Evolutionary conservation across 805 yeast species (phyloP).

Genomic region (Saccharomycodes ludwigii): DNA sequence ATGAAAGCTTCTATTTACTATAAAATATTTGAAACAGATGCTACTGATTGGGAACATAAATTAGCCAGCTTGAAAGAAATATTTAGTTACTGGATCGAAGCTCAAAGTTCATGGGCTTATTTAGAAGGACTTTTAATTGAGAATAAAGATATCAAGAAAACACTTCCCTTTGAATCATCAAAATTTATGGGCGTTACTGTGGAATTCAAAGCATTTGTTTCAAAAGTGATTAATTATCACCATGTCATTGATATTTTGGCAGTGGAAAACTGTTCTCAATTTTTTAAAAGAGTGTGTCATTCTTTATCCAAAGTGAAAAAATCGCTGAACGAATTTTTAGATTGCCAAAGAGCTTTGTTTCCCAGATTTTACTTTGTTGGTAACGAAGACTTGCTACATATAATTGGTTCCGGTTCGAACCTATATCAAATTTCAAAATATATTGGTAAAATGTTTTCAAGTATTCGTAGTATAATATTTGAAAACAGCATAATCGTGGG

Average conservation of each 20-base stretch:
- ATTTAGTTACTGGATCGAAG: conserved; percentile 66
- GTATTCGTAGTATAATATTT: conserved; percentile 33
- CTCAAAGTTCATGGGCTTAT: conserved; percentile 83
- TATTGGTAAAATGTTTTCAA: conserved; percentile 60
- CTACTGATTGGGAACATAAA: conserved; percentile 40
- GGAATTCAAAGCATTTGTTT: conserved; percentile 44
- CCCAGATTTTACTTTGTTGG: conserved; percentile 84
- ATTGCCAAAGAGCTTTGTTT: conserved; percentile 61
- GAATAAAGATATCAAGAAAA: conserved; percentile 41
- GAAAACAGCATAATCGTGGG: conserved; percentile 30
- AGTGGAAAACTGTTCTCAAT: conserved; percentile 34
- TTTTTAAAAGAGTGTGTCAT: conserved; percentile 40
- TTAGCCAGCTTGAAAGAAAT: conserved; percentile 39
- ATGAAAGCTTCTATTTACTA: conserved; percentile 62
- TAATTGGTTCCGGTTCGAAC: conserved; percentile 55
- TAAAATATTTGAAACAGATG: conserved; percentile 45
- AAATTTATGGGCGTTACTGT: conserved; percentile 51
- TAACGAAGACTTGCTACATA: conserved; percentile 76
- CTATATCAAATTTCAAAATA: conserved; percentile 39
- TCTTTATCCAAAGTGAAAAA: conserved; percentile 46
- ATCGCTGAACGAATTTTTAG: conserved; percentile 67
- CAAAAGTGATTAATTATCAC: conserved; percentile 34
- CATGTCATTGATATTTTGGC: conserved; percentile 43
- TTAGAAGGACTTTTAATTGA: conserved; percentile 64
- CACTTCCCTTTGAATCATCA: conserved; percentile 58